These are phyloP conservation scores for Pseudozyma hubeiensis DNA, from an alignment of 1,284 basidiomycete genomes.

Conservation along the genomic window DNA sequence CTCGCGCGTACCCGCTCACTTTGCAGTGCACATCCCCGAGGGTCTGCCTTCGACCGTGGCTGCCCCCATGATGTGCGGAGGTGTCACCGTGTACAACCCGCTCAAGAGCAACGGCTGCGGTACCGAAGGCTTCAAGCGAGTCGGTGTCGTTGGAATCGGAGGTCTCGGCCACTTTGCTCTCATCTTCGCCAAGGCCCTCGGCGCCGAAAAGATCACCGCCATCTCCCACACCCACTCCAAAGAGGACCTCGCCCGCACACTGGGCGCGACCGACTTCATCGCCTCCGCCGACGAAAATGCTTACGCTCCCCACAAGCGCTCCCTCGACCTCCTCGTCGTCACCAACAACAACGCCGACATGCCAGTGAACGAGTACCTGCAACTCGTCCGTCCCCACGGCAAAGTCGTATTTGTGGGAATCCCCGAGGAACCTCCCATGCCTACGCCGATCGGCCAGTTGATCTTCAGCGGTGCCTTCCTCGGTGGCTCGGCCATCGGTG, in stretches of 20 bases:
- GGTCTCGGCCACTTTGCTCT: slow-evolving; percentile 63
- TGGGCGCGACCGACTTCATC: slow-evolving; percentile 60
- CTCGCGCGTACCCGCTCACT: slow-evolving; percentile 58
- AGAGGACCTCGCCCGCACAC: slow-evolving; percentile 52
- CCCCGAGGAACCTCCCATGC: slow-evolving; percentile 63
- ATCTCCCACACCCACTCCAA: slow-evolving; percentile 58
- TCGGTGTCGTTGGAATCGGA: slow-evolving; percentile 62
- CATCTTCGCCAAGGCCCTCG: slow-evolving; percentile 60
- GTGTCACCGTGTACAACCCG: slow-evolving; percentile 64
- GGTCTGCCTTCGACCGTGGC: slow-evolving; percentile 56
- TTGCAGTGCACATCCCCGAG: slow-evolving; percentile 65
- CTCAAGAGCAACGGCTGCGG: slow-evolving; percentile 61
- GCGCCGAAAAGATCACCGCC: slow-evolving; percentile 58
- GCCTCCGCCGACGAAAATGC: slow-evolving; percentile 46
- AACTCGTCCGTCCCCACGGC: slow-evolving; percentile 69
- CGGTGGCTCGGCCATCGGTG: slow-evolving; percentile 62
- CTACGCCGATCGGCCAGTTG: slow-evolving; percentile 55
- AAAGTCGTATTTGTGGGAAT: slow-evolving; percentile 70
- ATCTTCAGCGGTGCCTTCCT: slow-evolving; percentile 52
- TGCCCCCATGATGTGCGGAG: slow-evolving; percentile 65
- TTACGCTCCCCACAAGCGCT: slow-evolving; percentile 60
- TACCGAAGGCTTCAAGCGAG: slow-evolving; percentile 50
- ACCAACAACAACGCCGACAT: slow-evolving; percentile 70
- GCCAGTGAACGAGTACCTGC: slow-evolving; percentile 69
- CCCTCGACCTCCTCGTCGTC: slow-evolving; percentile 71